A percentile compares a stretch with the other conserved stretches of the same genome.
Evolutionary conservation across 176 grass and related monocot genomes (phyloP).

Genomic region (Musa itinerans): DNA sequence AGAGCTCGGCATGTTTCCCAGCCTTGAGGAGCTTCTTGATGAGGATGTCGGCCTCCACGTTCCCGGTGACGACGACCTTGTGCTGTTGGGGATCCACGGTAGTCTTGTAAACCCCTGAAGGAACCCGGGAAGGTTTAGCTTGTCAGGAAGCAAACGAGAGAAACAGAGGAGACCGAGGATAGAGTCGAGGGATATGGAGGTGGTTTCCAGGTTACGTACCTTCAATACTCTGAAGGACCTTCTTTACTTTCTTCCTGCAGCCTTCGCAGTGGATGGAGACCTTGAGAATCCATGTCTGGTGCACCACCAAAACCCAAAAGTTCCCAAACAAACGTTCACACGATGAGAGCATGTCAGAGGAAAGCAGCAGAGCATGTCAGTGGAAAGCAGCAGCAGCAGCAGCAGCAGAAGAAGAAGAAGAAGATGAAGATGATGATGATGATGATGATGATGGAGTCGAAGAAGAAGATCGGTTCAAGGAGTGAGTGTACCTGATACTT

Average conservation of each 20-base stretch:
- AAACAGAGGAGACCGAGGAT: conserved; percentile 16
- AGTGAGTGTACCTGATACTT: conserved; percentile 60
- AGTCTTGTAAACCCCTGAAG: conserved; percentile 71
- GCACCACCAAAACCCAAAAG: background rate
- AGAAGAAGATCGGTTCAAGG: no score
- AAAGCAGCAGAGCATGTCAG: background rate
- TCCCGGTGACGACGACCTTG: conserved; percentile 78
- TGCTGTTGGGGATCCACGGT: conserved; percentile 72
- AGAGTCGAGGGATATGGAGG: background rate
- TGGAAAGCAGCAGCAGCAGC: no score
- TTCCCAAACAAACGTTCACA: conserved; percentile 1
- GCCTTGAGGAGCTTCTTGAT: conserved; percentile 87
- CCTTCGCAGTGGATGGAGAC: conserved; percentile 97
- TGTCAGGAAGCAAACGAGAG: background rate
- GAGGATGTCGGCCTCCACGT: conserved; percentile 62
- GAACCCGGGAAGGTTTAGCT: background rate
- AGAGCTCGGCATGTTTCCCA: conserved; percentile 86
- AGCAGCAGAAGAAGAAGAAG: no score
- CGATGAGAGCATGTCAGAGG: background rate
- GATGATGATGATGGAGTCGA: no score
- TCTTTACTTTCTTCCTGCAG: conserved; percentile 98
- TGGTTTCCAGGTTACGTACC: conserved; percentile 28
- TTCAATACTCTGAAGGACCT: conserved; percentile 90
- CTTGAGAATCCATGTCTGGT: conserved; percentile 63
- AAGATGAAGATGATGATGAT: no score